These are phyloP conservation scores for Lithohypha guttulata DNA, from an alignment of 2,329 filamentous ascomycete species.

Conservation along the genomic window DNA sequence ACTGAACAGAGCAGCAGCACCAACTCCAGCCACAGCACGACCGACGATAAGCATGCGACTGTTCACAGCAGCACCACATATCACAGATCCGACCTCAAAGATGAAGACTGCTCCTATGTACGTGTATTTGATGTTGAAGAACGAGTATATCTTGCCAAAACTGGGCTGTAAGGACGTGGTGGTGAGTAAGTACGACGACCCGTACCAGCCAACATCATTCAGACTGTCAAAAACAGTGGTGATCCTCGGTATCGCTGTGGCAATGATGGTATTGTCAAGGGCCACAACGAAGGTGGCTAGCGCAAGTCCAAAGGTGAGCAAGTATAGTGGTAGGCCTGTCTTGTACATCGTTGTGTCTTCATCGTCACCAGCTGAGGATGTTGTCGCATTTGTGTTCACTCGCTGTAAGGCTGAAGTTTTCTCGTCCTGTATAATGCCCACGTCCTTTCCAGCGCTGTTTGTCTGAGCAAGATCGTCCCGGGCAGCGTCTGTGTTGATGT, in stretches of 20 bases:
- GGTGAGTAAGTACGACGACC: slow-evolving; percentile 22
- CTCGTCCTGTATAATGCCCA: too few species aligned
- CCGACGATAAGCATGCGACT: slow-evolving; percentile 23
- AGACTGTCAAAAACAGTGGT: slow-evolving; percentile 23
- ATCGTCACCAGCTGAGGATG: slow-evolving; percentile 13
- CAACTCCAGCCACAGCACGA: slow-evolving; percentile 23
- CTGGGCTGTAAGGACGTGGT: slow-evolving; percentile 22
- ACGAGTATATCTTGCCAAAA: slow-evolving; percentile 24
- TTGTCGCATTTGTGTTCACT: slow-evolving; percentile 9
- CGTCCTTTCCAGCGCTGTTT: too few species aligned
- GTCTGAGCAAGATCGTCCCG: neutral
- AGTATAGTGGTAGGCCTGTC: slow-evolving; percentile 15
- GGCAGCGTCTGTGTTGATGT: slow-evolving; percentile 7
- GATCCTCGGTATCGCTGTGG: slow-evolving; percentile 23
- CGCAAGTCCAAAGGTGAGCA: slow-evolving; percentile 21
- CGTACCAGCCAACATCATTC: slow-evolving; percentile 24
- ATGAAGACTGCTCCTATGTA: slow-evolving; percentile 20
- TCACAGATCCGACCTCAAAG: slow-evolving; percentile 22
- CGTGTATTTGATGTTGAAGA: slow-evolving; percentile 23
- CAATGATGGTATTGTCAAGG: slow-evolving; percentile 24
- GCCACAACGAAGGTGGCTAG: slow-evolving; percentile 24
- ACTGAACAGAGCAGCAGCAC: slow-evolving; percentile 23
- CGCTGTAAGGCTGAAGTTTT: slow-evolving; percentile 8
- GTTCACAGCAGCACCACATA: slow-evolving; percentile 22
- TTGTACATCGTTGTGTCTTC: slow-evolving; percentile 22